Base-by-base conservation (phyloP, 2,329 filamentous ascomycete species). In the Exophiala dermatitidis region DNA sequence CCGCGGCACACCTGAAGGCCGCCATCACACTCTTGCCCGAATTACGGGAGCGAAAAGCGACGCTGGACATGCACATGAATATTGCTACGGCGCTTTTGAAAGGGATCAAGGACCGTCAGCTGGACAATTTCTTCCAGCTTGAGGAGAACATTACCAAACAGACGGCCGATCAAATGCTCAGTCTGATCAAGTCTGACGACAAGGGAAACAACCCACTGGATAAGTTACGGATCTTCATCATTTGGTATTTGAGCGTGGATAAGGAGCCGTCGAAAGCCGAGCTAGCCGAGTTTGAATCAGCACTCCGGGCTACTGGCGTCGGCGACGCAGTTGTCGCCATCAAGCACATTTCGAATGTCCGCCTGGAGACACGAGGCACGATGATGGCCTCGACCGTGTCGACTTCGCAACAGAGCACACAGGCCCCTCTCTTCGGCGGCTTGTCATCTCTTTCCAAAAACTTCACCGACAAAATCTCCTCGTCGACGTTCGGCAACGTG, bases 31-130 rank as follows among this genome's bases (percentile, higher is more conserved):
- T 95, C 26, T 76, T 98, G 9, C 94, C 93, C 0, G 91, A 97
- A 69, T 77, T 98, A 61, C 80, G 90, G 59, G 93, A 97, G 69
- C 84, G 93, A 54, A 98, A 98, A 68, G 84, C 85, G n/a, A 80
- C 85, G 19, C 79, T 98, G 3, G 93, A 96, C 67, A 97, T 96
- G 87, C 93, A 98, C 69, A 98, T 98, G 93, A 96, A 95, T 67
- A 95, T 97, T 54, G 78, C 94, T 2, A 91, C 90, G 1, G 88
- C 88, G 1, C 68, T 86, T 6, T 71, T 85, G 52, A 81, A 84
- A 63, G 90, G 90, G 1, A 95, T 97, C 70, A 96, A 97, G 68
- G 88, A 95, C 63, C 84, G 93, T 10, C 90, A 97, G 69, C 77
- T 98, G 4, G 93, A 98, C 68, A 93, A 93, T 68, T 98, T 88